Conservation (phyloP, 208 protist genomes). For the Acanthamoeba divionensis region DNA sequence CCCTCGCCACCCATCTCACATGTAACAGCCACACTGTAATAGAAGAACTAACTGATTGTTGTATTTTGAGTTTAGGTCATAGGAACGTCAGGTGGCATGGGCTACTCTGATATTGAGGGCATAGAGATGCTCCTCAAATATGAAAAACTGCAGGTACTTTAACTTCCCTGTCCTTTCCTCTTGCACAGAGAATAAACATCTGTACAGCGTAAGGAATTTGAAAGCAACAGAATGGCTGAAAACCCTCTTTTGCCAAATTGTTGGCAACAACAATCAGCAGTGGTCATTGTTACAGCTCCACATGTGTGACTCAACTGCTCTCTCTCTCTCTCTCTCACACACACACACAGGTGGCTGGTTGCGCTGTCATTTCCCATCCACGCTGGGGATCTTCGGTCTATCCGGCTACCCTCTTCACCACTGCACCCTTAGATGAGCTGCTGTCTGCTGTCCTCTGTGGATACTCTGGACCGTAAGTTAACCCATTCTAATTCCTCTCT, state of each 20-base stretch:
- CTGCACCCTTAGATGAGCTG: slow-evolving; percentile 44
- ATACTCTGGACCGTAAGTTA: too few relatives aligned
- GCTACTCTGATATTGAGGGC: slow-evolving; percentile 62
- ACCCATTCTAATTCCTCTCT: too few relatives aligned
- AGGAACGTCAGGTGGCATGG: slow-evolving; percentile 5
- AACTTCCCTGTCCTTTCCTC: too few relatives aligned
- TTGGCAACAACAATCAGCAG: not conserved
- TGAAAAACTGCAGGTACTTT: not conserved
- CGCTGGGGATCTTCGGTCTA: slow-evolving; percentile 65
- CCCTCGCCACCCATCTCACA: too few relatives aligned
- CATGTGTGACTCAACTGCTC: not conserved
- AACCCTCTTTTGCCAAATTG: too few relatives aligned
- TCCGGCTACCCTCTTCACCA: slow-evolving; percentile 70
- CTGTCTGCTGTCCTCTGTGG: too few relatives aligned
- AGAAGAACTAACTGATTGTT: not conserved
- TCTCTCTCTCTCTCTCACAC: not conserved
- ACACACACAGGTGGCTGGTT: slow-evolving; percentile 14
- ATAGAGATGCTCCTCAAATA: slow-evolving; percentile 62
- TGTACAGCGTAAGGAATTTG: too few relatives aligned
- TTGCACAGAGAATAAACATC: too few relatives aligned
- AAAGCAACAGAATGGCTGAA: too few relatives aligned
- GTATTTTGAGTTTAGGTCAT: slow-evolving; percentile 46
- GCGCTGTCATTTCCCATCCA: slow-evolving; percentile 63
- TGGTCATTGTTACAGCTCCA: not conserved
- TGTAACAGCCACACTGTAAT: not conserved